Base-by-base conservation (phyloP, 306 rosid species). In the Aeschynomene evenia region DNA sequence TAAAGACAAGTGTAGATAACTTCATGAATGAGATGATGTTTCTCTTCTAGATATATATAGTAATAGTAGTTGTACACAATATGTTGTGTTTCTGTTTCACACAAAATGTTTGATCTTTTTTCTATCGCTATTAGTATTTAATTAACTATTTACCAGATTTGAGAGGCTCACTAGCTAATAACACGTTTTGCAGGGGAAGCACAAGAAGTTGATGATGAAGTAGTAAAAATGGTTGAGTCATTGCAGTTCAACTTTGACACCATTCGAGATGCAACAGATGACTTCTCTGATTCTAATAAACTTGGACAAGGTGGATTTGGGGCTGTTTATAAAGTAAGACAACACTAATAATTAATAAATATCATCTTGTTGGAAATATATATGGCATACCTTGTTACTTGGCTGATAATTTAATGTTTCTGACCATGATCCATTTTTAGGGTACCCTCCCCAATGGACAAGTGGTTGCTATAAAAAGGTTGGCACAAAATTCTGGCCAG, bases 271-370 rank as follows among this genome's bases (percentile, higher is more conserved):
- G 82, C 82, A 19, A 78, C 77, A 19, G 33, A 65, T 37, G 37
- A 63, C 39, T 77, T 70, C 18, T 63, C 63, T 22, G 48, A 77
- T 15, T 59, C 67, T 9, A 77, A 77, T 70, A 70, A 63, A 36
- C 66, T 77, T 0, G 76, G 81, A 15, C 45, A 39, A 43, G 81
- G 77, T 0, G 81, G 68, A 54, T 70, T 63, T 45, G 77, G 81
- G 15, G 52, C 4, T 21, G 81, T 77, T 77, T 77, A 70, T 16
- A 43, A 9, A 49, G 81, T 77, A 62, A n/a, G n/a, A n/a, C n/a
- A n/a, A n/a, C n/a, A n/a, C n/a, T n/a, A n/a, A n/a, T n/a, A n/a
- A n/a, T n/a, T n/a, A n/a, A 68, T 22, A 3, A 51, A 4, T 49
- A 15, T 36, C 7, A 61, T 21, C 33, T 42, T 11, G 3, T 28